phyloP scores from a whole-genome alignment of 805 yeast species.

The Cyberlindnera lachancei region DNA sequence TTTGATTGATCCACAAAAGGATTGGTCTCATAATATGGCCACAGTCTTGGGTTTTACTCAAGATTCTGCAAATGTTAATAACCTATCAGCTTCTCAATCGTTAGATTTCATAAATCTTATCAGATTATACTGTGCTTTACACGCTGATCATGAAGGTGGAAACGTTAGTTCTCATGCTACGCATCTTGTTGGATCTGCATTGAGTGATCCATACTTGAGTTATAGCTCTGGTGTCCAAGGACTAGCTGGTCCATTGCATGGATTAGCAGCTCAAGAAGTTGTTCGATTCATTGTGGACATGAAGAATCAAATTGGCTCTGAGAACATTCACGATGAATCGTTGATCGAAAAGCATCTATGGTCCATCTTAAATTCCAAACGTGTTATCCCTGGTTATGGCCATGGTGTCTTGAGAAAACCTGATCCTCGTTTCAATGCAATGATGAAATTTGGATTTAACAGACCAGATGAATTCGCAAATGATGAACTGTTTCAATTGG shows the following conservation, averaged over 20 bases:
- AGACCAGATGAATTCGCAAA: slow-evolving; percentile 47
- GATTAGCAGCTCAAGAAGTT: slow-evolving; percentile 81
- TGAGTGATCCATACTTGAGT: slow-evolving; percentile 68
- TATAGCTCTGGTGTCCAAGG: slow-evolving; percentile 77
- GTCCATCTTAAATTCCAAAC: slow-evolving; percentile 61
- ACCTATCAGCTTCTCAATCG: slow-evolving; percentile 31
- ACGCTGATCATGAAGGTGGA: slow-evolving; percentile 82
- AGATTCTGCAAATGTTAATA: slow-evolving; percentile 27
- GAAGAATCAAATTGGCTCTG: slow-evolving; percentile 40
- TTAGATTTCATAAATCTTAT: slow-evolving; percentile 59
- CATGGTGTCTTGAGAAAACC: slow-evolving; percentile 81
- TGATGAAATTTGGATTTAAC: slow-evolving; percentile 55
- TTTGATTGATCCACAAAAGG: slow-evolving; percentile 43
- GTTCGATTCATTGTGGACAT: slow-evolving; percentile 63
- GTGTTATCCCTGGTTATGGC: slow-evolving; percentile 85
- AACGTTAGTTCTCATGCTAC: slow-evolving; percentile 79
- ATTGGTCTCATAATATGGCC: slow-evolving; percentile 70
- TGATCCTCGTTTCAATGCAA: slow-evolving; percentile 75
- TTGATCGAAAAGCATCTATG: slow-evolving; percentile 63
- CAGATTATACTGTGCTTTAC: slow-evolving; percentile 67
- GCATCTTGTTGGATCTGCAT: slow-evolving; percentile 76
- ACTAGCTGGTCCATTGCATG: slow-evolving; percentile 82
- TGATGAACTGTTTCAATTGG: slow-evolving; percentile 60
- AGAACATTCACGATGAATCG: slow-evolving; percentile 24
- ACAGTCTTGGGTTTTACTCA: slow-evolving; percentile 50